Percentiles rank a stretch among this genome's conserved stretches.
These are phyloP conservation scores for Peltaster fructicola DNA, from an alignment of 2,329 filamentous ascomycete genomes.

Conservation along the genomic window DNA sequence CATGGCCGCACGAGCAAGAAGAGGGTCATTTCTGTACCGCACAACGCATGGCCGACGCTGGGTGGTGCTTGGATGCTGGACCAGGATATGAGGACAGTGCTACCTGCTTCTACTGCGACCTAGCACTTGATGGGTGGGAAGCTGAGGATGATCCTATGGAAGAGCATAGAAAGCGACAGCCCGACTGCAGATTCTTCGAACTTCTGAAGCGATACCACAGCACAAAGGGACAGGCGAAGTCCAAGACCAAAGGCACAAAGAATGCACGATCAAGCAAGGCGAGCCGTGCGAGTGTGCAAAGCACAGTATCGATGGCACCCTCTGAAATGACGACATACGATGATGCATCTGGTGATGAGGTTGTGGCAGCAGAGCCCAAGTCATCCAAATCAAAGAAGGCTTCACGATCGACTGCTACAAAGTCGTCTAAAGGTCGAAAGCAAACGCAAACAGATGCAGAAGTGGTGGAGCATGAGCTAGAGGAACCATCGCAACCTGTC, in stretches of 20 bases:
- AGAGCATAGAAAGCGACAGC: constrained; percentile 66
- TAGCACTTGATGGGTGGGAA: constrained; percentile 90
- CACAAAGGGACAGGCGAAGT: constrained; percentile 12
- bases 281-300: constrained; percentile 46
- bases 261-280: constrained; percentile 15
- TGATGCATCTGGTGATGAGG: too few relatives aligned
- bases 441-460: too few relatives aligned
- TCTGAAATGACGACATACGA: too few relatives aligned
- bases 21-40: constrained; percentile 78
- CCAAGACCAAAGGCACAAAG: constrained; percentile 13
- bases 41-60: constrained; percentile 79
- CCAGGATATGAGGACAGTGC: constrained; percentile 63
- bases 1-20: constrained; percentile 82
- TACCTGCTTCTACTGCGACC: constrained; percentile 75
- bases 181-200: constrained; percentile 67
- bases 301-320: constrained; percentile 8
- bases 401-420: too few relatives aligned
- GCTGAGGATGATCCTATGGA: constrained; percentile 78
- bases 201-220: constrained; percentile 34
- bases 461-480: too few relatives aligned
- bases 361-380: too few relatives aligned
- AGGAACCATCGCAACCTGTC: too few relatives aligned
- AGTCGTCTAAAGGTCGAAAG: too few relatives aligned
- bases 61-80: constrained; percentile 85
- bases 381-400: too few relatives aligned